Conservation (phyloP, 2,329 filamentous ascomycete species). For the Tetracladium maxilliforme region DNA sequence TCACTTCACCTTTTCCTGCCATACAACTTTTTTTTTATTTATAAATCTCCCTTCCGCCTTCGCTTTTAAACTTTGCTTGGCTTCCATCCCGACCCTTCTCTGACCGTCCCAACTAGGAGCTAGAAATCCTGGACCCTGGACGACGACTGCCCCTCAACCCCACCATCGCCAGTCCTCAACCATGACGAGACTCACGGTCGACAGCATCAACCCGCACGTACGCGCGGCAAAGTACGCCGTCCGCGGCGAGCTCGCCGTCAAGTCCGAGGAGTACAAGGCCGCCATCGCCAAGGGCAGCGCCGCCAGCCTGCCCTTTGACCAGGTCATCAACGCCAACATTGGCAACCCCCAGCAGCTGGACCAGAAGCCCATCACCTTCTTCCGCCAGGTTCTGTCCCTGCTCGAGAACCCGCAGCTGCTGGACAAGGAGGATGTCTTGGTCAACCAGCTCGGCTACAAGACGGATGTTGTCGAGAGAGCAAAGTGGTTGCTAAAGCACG, state of each 20-base stretch:
- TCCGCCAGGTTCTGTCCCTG: conserved; percentile 88
- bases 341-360: conserved; percentile 98
- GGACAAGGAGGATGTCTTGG: conserved; percentile 67
- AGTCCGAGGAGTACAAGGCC: conserved; percentile 80
- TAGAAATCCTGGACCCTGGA: too few relatives aligned
- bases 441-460: conserved; percentile 70
- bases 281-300: conserved; percentile 45
- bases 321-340: conserved; percentile 95
- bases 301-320: conserved; percentile 60
- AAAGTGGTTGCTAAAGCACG: conserved; percentile 62
- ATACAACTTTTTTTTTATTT: too few relatives aligned
- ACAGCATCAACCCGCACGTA: conserved; percentile 89
- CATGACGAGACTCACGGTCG: conserved; percentile 34
- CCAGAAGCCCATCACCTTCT: conserved; percentile 98
- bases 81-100: too few relatives aligned
- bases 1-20: too few relatives aligned
- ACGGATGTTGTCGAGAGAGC: conserved; percentile 78
- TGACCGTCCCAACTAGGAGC: too few relatives aligned
- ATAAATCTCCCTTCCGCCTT: too few relatives aligned
- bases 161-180: conserved; percentile 13
- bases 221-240: conserved; percentile 89
- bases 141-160: conserved; percentile 2
- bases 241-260: conserved; percentile 85
- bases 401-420: conserved; percentile 81
- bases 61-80: too few relatives aligned